Conservation (phyloP, 2,329 filamentous ascomycete species). For the Sarocladiaceae sp. region DNA sequence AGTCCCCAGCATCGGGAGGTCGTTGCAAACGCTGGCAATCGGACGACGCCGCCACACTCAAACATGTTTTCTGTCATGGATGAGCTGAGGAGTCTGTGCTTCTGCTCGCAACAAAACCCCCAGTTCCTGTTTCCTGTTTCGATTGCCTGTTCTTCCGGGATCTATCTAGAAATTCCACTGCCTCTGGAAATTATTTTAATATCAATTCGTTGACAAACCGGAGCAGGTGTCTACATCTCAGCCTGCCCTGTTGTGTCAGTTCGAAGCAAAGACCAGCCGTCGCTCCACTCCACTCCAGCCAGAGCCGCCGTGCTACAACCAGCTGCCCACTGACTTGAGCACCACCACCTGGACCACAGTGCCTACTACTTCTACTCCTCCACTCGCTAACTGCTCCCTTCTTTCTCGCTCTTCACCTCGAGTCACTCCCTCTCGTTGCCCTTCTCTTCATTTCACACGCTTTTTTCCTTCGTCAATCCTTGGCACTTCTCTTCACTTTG, state of each 20-base stretch:
- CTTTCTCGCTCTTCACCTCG: slow-evolving; percentile 5
- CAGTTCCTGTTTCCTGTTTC: not conserved
- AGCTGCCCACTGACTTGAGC: no score
- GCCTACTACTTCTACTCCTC: not conserved
- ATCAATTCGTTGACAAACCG: not conserved
- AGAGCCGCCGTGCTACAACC: not conserved
- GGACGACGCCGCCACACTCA: not conserved
- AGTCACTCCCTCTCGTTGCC: slow-evolving; percentile 10
- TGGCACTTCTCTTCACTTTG: not conserved
- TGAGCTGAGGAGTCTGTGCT: not conserved
- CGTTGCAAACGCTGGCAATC: not conserved
- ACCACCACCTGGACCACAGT: not conserved
- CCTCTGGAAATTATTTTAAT: not conserved
- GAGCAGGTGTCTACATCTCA: no score
- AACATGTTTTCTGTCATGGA: not conserved
- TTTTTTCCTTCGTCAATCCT: slow-evolving; percentile 9
- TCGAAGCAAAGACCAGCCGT: not conserved
- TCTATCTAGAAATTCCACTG: no score
- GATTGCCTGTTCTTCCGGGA: no score
- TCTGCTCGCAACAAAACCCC: not conserved
- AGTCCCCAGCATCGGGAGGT: no score
- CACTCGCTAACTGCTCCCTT: not conserved
- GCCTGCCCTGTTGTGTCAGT: no score
- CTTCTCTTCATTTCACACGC: slow-evolving; percentile 8
- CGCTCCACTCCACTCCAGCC: not conserved